Evolutionary conservation across 2,329 filamentous ascomycete species (phyloP).

Genomic region (Aspergillus cejpii): DNA sequence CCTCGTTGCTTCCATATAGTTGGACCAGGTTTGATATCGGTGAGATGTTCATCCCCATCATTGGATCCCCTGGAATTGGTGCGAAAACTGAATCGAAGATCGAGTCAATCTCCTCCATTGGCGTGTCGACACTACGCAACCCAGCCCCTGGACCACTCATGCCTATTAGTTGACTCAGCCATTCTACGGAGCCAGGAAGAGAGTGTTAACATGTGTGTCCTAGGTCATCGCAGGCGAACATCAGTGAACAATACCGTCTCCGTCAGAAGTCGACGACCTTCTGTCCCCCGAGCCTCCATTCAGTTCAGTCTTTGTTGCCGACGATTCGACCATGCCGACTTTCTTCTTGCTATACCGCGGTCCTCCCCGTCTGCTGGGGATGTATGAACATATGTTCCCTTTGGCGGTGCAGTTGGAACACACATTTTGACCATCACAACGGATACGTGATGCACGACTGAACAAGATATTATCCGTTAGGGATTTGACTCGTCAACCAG

Average conservation of each 20-base stretch:
- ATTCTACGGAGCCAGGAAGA: slow-evolving; percentile 7
- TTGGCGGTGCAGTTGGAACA: slow-evolving; percentile 34
- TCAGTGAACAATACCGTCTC: slow-evolving; percentile 1
- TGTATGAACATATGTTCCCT: slow-evolving; percentile 24
- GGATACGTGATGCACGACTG: slow-evolving; percentile 44
- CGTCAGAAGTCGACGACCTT: neutral
- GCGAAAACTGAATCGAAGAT: slow-evolving; percentile 40
- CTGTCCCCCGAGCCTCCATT: neutral
- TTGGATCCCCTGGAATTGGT: neutral
- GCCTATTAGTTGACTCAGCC: slow-evolving; percentile 13
- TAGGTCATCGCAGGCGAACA: neutral
- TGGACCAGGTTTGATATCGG: slow-evolving; percentile 28
- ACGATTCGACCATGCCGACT: neutral
- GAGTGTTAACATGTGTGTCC: neutral
- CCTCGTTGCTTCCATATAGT: slow-evolving; percentile 39
- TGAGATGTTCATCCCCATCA: neutral
- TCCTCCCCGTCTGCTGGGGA: slow-evolving; percentile 24
- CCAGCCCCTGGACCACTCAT: slow-evolving; percentile 45
- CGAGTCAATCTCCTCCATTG: slow-evolving; percentile 44
- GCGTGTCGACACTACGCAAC: slow-evolving; percentile 43
- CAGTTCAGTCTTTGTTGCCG: neutral
- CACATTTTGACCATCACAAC: slow-evolving; percentile 43
- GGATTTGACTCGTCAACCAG: neutral
- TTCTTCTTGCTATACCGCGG: neutral
- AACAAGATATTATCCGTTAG: neutral